A percentile compares a stretch with the other conserved stretches of the same genome.
Conservation (phyloP, 495 filamentous ascomycete genomes). For the Neurospora discreta region DNA sequence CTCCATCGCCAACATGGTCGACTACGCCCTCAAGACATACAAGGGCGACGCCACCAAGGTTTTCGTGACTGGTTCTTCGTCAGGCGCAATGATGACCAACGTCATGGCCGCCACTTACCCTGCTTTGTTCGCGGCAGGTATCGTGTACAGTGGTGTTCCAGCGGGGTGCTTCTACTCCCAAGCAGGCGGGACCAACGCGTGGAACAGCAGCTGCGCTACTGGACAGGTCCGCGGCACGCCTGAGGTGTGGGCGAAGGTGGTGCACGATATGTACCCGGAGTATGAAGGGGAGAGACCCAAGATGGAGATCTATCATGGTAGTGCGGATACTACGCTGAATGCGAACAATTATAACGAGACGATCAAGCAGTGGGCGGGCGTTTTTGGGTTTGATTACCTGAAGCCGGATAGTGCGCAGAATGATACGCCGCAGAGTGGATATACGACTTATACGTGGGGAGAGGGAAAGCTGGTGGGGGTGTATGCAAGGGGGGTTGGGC, state of each 20-base stretch:
- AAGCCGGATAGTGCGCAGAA: conserved; percentile 6
- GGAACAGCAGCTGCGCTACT: conserved; percentile 24
- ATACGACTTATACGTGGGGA: conserved; percentile 13
- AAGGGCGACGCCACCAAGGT: conserved; percentile 36
- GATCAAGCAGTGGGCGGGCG: conserved; percentile 40
- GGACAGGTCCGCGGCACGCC: conserved; percentile 25
- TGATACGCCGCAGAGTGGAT: conserved; percentile 9
- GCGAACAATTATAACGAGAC: conserved; percentile 38
- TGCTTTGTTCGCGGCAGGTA: conserved; percentile 30
- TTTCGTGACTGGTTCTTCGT: conserved; percentile 41
- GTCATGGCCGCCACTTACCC: conserved; percentile 29
- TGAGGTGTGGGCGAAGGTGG: conserved; percentile 31
- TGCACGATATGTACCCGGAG: conserved; percentile 29
- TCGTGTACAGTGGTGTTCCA: conserved; percentile 26
- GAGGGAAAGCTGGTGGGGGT: conserved; percentile 8
- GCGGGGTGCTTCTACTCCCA: conserved; percentile 29
- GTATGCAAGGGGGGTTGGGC: conserved; percentile 15
- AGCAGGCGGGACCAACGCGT: conserved; percentile 20
- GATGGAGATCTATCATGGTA: conserved; percentile 44
- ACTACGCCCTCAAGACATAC: conserved; percentile 39
- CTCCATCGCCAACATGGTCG: conserved; percentile 50
- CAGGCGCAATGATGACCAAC: conserved; percentile 42
- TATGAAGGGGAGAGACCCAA: conserved; percentile 33
- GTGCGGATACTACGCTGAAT: conserved; percentile 28
- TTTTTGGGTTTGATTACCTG: conserved; percentile 24